A percentile compares a stretch with the other conserved stretches of the same genome.
phyloP scores from a whole-genome alignment of 371 early-diverging fungal species.

The Gilbertella persicaria region DNA sequence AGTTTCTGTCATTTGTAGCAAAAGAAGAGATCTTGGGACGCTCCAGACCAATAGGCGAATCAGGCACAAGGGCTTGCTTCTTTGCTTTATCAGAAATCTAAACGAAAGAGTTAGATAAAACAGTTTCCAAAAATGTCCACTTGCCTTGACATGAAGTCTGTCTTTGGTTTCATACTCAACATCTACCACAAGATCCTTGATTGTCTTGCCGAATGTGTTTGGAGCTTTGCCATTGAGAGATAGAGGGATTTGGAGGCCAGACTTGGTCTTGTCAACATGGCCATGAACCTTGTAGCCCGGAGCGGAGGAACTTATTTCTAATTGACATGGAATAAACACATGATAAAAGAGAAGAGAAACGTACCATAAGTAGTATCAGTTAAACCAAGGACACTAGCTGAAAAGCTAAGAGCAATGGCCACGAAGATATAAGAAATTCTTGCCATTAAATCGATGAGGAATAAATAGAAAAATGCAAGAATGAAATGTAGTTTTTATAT shows the following conservation, averaged over 20 bases:
- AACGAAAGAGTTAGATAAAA: not conserved
- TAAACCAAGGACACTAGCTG: conserved; percentile 14
- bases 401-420: conserved; percentile 23
- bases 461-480: not conserved
- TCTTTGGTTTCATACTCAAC: conserved; percentile 56
- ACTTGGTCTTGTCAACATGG: conserved; percentile 22
- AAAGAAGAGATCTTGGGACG: conserved; percentile 14
- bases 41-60: conserved; percentile 40
- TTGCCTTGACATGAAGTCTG: conserved; percentile 52
- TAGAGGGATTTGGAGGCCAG: conserved; percentile 38
- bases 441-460: conserved; percentile 3
- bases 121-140: not conserved
- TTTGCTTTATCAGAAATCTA: conserved; percentile 49
- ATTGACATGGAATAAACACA: not conserved
- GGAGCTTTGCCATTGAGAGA: conserved; percentile 5
- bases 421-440: conserved; percentile 25
- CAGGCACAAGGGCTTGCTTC: conserved; percentile 59
- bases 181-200: conserved; percentile 37
- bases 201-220: conserved; percentile 45
- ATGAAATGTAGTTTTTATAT: not conserved
- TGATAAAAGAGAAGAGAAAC: not conserved
- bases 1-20: conserved; percentile 32
- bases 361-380: conserved; percentile 24
- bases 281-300: conserved; percentile 39
- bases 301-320: conserved; percentile 21